These are phyloP conservation scores for Blyttiomyces sp. DNA, from an alignment of 371 early-diverging fungal species.

Conservation along the genomic window DNA sequence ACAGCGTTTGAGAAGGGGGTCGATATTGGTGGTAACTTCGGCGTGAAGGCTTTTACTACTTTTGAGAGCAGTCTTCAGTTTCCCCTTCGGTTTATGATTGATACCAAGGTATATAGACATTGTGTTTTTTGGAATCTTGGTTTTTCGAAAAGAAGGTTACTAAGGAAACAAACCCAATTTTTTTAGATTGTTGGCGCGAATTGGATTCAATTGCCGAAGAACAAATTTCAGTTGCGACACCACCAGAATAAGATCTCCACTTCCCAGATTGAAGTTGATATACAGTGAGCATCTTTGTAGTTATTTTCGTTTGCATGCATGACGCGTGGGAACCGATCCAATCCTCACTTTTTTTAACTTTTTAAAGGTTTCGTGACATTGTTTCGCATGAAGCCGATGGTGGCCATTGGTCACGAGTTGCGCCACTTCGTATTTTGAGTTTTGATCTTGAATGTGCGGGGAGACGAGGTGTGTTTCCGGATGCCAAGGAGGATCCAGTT, in stretches of 20 bases:
- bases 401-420: constrained; percentile 89
- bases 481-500: constrained; percentile 92
- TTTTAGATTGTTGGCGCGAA: constrained; percentile 76
- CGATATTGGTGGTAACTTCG: constrained; percentile 28
- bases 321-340: background rate
- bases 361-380: constrained; percentile 62
- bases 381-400: constrained; percentile 86
- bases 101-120: constrained; percentile 58
- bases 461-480: constrained; percentile 95
- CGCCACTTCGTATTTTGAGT: constrained; percentile 94
- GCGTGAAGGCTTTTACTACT: constrained; percentile 60
- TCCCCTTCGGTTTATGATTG: constrained; percentile 97
- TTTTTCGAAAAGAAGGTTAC: background rate
- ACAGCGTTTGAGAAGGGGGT: constrained; percentile 19
- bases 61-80: constrained; percentile 94
- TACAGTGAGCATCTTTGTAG: constrained; percentile 47
- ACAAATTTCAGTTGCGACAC: constrained; percentile 50
- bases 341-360: background rate
- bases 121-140: constrained; percentile 34
- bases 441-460: constrained; percentile 99
- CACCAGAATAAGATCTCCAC: constrained; percentile 42
- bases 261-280: constrained; percentile 83
- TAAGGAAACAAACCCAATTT: background rate
- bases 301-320: background rate
- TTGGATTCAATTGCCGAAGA: constrained; percentile 88